Evolutionary conservation across 202 grass and related monocot genomes (phyloP), one percentile per base, ranked within the genome.

Genomic region (Hordeum pubiflorum): DNA sequence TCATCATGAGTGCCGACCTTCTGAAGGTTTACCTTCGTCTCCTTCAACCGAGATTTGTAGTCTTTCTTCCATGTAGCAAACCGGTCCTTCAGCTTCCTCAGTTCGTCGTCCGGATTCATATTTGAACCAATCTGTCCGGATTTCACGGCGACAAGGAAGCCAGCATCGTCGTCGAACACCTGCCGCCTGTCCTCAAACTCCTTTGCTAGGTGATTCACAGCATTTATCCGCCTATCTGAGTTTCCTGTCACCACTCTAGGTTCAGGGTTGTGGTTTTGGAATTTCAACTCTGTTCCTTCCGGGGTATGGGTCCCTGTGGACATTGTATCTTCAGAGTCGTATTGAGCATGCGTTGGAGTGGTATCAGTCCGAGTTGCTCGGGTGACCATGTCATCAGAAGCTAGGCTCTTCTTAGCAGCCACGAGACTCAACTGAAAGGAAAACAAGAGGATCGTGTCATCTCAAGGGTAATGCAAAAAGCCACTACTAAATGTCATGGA

Each of bases 21-120:
- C 26, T 82, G 84, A 80, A 96, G 75, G 59, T 85, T 83, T 10
- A 76, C 78, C 80, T 99, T 99, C 1, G 92, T 89, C 43, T 99
- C 90, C 71, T 83, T 96, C 78, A 99, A 90, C 72, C 91, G 83
- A 66, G 81, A 90, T 77, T 93, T 96, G 61, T 93, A 99, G 63
- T 93, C 92, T 62, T 88, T 99, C 83, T 99, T 99, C 97, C 97
- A 99, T 66, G 87, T 85, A 58, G 89, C 77, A 85, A 99, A 99
- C 1, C 85, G 81, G 8, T 87, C 90, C 76, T 90, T 99, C 81
- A 99, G 85, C 65, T 80, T 99, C 70, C 76, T 86, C 58, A 99
- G 80, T 71, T 99, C 97, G 20, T 86, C 87, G 3, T 93, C 90
- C 14, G 92, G 91, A 72, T 91, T 91, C 86, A 89, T 81, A 33